Percentiles rank a stretch among this genome's conserved stretches.
Conservation (phyloP, 2,329 filamentous ascomycete genomes). For the Hypoxylon rubiginosum region DNA sequence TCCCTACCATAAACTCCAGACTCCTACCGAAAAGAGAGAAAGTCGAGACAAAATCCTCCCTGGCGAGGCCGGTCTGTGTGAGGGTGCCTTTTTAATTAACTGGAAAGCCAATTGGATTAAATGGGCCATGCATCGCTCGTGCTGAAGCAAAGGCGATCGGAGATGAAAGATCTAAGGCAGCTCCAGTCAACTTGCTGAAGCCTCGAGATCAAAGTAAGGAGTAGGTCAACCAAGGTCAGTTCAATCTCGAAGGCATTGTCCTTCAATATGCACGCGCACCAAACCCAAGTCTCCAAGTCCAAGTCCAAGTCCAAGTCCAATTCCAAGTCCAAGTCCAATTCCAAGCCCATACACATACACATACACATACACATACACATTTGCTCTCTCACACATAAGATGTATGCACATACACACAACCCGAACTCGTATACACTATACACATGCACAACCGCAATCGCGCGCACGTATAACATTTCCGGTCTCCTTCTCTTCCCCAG, state of each 20-base stretch:
- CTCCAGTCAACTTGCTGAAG: constrained; percentile 36
- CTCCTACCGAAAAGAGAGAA: constrained; percentile 31
- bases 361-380: no score
- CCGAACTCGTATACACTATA: background rate
- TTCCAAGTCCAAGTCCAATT: no score
- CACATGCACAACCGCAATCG: constrained; percentile 6
- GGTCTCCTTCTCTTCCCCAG: constrained; percentile 2
- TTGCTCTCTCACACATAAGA: no score
- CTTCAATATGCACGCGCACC: constrained; percentile 18
- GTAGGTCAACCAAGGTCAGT: constrained; percentile 39
- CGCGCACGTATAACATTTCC: constrained; percentile 11
- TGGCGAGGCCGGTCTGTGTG: constrained; percentile 46
- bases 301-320: background rate
- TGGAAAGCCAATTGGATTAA: constrained; percentile 49
- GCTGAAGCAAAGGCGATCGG: constrained; percentile 39
- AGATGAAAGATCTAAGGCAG: constrained; percentile 23
- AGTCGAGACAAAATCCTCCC: constrained; percentile 38
- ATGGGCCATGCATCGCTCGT: constrained; percentile 44
- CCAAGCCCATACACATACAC: constrained; percentile 10
- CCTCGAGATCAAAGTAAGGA: constrained; percentile 43
- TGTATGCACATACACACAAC: no score
- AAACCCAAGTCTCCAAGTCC: constrained; percentile 24
- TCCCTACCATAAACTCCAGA: constrained; percentile 26
- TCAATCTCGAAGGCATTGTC: constrained; percentile 29
- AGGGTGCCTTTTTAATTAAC: constrained; percentile 47